A percentile compares a stretch with the other conserved stretches of the same genome.
These are phyloP conservation scores for Gloeostereum incarnatum DNA, from an alignment of 768 basidiomycete species.

Conservation along the genomic window DNA sequence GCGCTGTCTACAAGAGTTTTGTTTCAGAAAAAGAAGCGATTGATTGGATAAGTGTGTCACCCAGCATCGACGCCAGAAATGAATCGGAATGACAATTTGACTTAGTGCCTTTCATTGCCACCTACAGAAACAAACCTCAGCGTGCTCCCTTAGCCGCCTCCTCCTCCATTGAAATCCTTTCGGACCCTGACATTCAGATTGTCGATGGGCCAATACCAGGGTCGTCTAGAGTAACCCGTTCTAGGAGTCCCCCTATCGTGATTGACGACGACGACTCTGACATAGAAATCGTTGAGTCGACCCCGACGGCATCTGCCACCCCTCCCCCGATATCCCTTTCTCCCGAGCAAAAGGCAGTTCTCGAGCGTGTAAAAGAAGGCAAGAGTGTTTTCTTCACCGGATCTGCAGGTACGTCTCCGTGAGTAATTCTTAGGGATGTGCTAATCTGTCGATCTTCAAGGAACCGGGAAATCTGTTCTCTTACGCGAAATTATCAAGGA, in stretches of 20 bases:
- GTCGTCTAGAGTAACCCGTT: not conserved
- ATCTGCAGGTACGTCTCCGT: conserved; percentile 50
- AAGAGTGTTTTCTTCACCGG: conserved; percentile 81
- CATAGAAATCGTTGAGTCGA: conserved; percentile 7
- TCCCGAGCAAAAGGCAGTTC: conserved; percentile 38
- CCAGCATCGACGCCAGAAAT: not conserved
- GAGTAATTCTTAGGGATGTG: not conserved
- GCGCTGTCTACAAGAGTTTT: conserved; percentile 47
- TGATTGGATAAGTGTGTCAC: conserved; percentile 33
- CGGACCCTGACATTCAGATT: not conserved
- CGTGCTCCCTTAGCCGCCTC: not conserved
- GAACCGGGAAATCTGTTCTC: conserved; percentile 80
- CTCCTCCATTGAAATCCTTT: conserved; percentile 1
- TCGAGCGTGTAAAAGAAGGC: conserved; percentile 45
- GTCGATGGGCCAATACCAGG: not conserved
- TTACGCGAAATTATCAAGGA: conserved; percentile 62
- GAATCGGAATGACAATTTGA: conserved; percentile 2
- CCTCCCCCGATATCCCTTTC: conserved; percentile 29
- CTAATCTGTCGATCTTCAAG: conserved; percentile 17
- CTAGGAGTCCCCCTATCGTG: not conserved
- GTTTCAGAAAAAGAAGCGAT: conserved; percentile 32
- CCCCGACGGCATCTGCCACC: conserved; percentile 2
- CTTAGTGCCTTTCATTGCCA: not conserved
- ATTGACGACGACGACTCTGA: conserved; percentile 5
- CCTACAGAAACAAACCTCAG: not conserved